Percentiles rank a stretch among this genome's conserved stretches.
These are phyloP conservation scores for Fraxinus paxiana DNA, from an alignment of 305 asterid genomes.

Conservation along the genomic window DNA sequence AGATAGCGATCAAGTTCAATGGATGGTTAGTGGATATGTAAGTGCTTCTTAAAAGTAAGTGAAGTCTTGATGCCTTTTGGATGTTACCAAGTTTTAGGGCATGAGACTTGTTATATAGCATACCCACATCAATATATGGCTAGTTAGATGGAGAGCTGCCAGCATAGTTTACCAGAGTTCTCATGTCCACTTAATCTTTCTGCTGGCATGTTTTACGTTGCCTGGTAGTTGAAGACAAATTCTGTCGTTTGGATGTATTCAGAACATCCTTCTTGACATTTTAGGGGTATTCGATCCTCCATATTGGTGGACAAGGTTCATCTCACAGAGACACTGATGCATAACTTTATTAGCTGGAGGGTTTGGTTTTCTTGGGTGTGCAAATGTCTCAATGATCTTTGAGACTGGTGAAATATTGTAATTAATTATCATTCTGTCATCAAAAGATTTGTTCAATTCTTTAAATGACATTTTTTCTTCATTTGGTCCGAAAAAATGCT, in stretches of 20 bases:
- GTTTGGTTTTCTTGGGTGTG: neutral
- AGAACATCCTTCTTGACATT: constrained; percentile 8
- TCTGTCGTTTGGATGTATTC: constrained; percentile 4
- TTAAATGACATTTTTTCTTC: neutral
- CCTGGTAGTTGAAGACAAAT: constrained; percentile 3
- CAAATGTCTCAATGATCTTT: neutral
- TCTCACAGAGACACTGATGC: neutral
- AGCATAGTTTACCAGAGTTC: constrained; percentile 7
- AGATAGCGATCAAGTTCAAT: constrained; percentile 19
- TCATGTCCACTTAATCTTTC: constrained; percentile 7
- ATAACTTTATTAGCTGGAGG: constrained; percentile 17
- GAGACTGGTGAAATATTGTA: neutral
- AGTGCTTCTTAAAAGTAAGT: neutral
- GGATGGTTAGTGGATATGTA: neutral
- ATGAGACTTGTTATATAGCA: constrained; percentile 11
- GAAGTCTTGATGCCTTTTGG: constrained; percentile 2
- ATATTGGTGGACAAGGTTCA: constrained; percentile 5
- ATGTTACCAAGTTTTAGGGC: neutral
- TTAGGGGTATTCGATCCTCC: constrained; percentile 7
- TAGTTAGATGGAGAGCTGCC: constrained; percentile 21
- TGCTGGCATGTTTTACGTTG: constrained; percentile 7
- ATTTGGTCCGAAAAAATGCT: neutral
- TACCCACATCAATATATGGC: neutral
- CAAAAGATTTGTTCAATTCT: neutral
- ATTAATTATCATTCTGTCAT: neutral